Base-by-base conservation (phyloP, 805 yeast species). In the Candida tallmaniae region DNA sequence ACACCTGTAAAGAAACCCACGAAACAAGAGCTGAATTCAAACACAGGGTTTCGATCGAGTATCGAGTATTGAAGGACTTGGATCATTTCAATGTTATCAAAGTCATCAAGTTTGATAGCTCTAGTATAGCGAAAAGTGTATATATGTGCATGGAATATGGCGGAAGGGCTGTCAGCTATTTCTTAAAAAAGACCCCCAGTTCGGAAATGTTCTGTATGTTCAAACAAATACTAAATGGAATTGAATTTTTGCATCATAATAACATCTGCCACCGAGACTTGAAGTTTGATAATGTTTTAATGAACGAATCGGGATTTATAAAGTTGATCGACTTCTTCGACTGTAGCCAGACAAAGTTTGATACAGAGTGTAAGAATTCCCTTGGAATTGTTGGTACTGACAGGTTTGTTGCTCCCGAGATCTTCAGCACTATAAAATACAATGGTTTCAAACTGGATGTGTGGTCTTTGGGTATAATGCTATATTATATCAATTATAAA, bases 381-480 rank as follows among this genome's bases (percentile, higher is more conserved):
- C 38, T 57, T 19, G 79, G 80, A 2, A 44, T 72, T 10, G 76
- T 68, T 2, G 80, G 80, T 0, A 65, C 77, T 0, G 60, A 55
- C 11, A 43, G 47, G 10, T 70, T 61, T 42, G 57, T 58, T 15
- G 74, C 79, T 0, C 80, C 80, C 0, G 80, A 74, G 48, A 60
- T 66, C 12, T 56, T 57, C 22, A 35, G 48, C 6, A 29, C 29
- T 10, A 45, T 73, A 6, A 42, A 42, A 7, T 74, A 74, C 42
- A 58, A 65, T 34, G 71, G 75, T 0, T 51, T 45, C 29, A 48
- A 51, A 15, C 56, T 62, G 8, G 79, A 74, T 41, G 46, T 71
- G 8, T 74, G 80, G 80, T 63, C 76, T 0, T 40, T 72, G 13
- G 80, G 76, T 2, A 56, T 73, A 3, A 50, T 73, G 1, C 44